A percentile compares a stretch with the other conserved stretches of the same genome.
These are phyloP conservation scores for Candida wancherniae DNA, from an alignment of 805 yeast species.

Conservation along the genomic window DNA sequence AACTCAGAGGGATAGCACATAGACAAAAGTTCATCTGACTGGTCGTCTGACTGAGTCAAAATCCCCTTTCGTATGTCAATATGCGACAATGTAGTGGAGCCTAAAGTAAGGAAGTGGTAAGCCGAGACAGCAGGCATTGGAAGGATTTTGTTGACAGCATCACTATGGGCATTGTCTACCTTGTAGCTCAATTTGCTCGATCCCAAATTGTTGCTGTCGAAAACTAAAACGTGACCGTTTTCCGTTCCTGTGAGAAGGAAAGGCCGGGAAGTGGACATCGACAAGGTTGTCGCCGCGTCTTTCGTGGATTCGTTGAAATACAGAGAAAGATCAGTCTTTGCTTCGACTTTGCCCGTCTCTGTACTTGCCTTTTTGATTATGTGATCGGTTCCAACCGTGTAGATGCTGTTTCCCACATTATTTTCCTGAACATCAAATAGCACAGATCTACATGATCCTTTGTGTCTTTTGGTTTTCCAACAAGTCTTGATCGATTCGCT, in stretches of 20 bases:
- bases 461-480: constrained; percentile 91
- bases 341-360: constrained; percentile 69
- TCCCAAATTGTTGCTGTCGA: constrained; percentile 54
- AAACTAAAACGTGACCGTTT: constrained; percentile 58
- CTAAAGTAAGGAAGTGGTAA: constrained; percentile 74
- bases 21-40: constrained; percentile 86
- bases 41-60: constrained; percentile 71
- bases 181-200: constrained; percentile 37
- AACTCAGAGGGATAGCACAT: constrained; percentile 61
- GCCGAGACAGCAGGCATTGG: constrained; percentile 67
- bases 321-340: constrained; percentile 38
- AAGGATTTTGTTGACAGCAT: constrained; percentile 69
- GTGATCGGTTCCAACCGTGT: constrained; percentile 74
- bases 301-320: constrained; percentile 16
- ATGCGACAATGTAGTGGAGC: constrained; percentile 75
- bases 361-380: constrained; percentile 70
- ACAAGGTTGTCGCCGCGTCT: constrained; percentile 40
- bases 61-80: constrained; percentile 75
- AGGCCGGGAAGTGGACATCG: constrained; percentile 43
- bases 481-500: constrained; percentile 30
- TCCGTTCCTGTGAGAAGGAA: constrained; percentile 63
- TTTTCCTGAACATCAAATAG: constrained; percentile 52
- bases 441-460: constrained; percentile 76
- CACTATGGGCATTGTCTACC: constrained; percentile 61
- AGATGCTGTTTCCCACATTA: constrained; percentile 48